Base-by-base conservation (phyloP, 192 early-diverging fungal species). In the Umbelopsis ramanniana region DNA sequence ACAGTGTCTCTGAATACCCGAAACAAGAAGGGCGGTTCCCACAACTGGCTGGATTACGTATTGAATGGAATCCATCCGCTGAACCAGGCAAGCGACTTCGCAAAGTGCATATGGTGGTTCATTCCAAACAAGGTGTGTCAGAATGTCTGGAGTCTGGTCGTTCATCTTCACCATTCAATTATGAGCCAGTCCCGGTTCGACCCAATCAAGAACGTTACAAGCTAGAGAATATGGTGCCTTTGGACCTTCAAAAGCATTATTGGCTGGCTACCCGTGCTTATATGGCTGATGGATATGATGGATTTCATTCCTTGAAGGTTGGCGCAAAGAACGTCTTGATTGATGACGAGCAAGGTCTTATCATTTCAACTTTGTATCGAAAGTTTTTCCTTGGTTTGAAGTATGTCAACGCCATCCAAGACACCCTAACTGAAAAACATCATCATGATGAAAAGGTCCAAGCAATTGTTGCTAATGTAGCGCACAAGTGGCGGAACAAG, bases 21-120 rank as follows among this genome's bases (percentile, higher is more conserved):
- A 86, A 83, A 19, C 88, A 90, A 67, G 90, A 92, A 37, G 90
- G 90, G 9, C 70, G 90, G 33, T 92, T 92, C 57, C 90, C 89
- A 6, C 85, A 91, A 45, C 75, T 91, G 26, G 87, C 88, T 66
- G 90, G 90, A 0, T 52, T 92, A 14, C 79, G 86, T 33, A 76
- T 90, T 19, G 82, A 79, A 73, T 92, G 87, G 79, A 84, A 90
- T 37, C 84, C 89, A 0, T 45, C 40, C 0, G 66, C 74, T 6
- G 82, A 75, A 37, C 86, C 89, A 0, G 85, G 83, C 2, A 52
- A 82, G 66, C 82, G 90, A 1, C 68, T 91, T 19, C 78, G 79
- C 2, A 82, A 81, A 40, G 81, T 91, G 33, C 69, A 78, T 40
- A 52, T 47, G 17, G 33, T 69, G 53, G 52, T 40, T 38, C 45